These are phyloP conservation scores for Yamadazyma takamatsuzukensis DNA, from an alignment of 805 yeast genomes.

Conservation along the genomic window DNA sequence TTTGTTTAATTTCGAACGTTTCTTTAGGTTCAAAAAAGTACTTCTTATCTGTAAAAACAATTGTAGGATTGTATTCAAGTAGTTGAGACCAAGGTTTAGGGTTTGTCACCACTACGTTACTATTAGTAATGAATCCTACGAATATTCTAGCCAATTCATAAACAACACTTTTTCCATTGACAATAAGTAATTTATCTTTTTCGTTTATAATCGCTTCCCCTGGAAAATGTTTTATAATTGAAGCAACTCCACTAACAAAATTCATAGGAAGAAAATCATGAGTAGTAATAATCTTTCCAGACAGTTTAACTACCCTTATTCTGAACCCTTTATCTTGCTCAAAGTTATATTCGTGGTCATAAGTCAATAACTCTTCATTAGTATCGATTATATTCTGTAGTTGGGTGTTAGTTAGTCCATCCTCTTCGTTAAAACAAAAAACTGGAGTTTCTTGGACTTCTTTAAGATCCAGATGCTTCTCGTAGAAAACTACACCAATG, in stretches of 20 bases:
- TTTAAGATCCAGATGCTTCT: slow-evolving; percentile 12
- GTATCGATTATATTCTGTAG: neutral
- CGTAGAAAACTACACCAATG: slow-evolving; percentile 38
- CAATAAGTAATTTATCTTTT: slow-evolving; percentile 21
- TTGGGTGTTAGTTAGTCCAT: slow-evolving; percentile 1
- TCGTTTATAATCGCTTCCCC: slow-evolving; percentile 1
- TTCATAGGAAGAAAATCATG: slow-evolving; percentile 47
- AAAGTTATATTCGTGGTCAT: slow-evolving; percentile 26
- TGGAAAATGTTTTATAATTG: slow-evolving; percentile 48
- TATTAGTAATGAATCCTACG: slow-evolving; percentile 34
- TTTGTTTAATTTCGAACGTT: neutral
- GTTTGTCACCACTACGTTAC: slow-evolving; percentile 18
- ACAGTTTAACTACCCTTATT: slow-evolving; percentile 18
- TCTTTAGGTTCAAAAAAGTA: slow-evolving; percentile 3
- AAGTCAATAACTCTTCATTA: slow-evolving; percentile 9
- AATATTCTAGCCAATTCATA: slow-evolving; percentile 36
- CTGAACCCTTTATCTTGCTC: slow-evolving; percentile 38
- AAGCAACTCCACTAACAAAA: slow-evolving; percentile 50
- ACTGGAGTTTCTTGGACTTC: neutral
- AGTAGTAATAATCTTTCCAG: slow-evolving; percentile 10
- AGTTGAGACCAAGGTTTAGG: slow-evolving; percentile 12
- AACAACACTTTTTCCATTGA: slow-evolving; percentile 14
- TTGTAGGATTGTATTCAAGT: slow-evolving; percentile 20
- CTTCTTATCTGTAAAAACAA: slow-evolving; percentile 19
- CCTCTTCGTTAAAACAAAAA: neutral